phyloP scores from a whole-genome alignment of 169 alveolate species.

The Cryptosporidium sp. region DNA sequence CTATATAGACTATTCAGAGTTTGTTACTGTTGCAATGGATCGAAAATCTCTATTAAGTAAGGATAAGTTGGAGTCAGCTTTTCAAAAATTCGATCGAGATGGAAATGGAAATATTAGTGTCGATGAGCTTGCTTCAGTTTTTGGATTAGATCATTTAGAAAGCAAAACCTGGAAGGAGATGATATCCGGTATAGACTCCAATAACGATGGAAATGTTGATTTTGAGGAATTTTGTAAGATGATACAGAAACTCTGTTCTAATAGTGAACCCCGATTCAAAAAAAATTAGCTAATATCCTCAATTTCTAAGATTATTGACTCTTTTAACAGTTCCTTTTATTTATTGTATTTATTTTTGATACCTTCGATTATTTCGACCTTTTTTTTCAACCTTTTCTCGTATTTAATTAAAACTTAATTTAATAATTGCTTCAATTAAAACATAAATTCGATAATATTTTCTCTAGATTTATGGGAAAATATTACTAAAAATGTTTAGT shows the following conservation, averaged over 20 bases:
- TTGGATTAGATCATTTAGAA: constrained; percentile 80
- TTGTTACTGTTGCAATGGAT: constrained; percentile 88
- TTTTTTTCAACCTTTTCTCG: no score
- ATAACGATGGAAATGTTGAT: constrained; percentile 84
- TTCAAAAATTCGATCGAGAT: constrained; percentile 84
- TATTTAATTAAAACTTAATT: no score
- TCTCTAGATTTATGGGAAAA: neutral
- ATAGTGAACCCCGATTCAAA: neutral
- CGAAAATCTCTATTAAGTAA: constrained; percentile 83
- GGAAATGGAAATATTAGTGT: constrained; percentile 85
- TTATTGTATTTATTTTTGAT: no score
- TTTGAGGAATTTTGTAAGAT: constrained; percentile 83
- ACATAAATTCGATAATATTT: no score
- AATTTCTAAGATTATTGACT: neutral
- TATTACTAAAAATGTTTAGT: no score
- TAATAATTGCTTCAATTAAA: neutral
- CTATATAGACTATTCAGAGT: constrained; percentile 92
- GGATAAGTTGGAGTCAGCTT: constrained; percentile 84
- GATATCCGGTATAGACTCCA: constrained; percentile 80
- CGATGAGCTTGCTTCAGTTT: constrained; percentile 80
- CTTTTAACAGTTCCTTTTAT: neutral
- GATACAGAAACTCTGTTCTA: constrained; percentile 81
- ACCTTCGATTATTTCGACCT: no score
- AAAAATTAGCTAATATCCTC: neutral
- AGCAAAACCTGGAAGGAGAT: constrained; percentile 81